Base-by-base conservation (phyloP, 2,329 filamentous ascomycete species). In the Aspergillus thermomutatus region DNA sequence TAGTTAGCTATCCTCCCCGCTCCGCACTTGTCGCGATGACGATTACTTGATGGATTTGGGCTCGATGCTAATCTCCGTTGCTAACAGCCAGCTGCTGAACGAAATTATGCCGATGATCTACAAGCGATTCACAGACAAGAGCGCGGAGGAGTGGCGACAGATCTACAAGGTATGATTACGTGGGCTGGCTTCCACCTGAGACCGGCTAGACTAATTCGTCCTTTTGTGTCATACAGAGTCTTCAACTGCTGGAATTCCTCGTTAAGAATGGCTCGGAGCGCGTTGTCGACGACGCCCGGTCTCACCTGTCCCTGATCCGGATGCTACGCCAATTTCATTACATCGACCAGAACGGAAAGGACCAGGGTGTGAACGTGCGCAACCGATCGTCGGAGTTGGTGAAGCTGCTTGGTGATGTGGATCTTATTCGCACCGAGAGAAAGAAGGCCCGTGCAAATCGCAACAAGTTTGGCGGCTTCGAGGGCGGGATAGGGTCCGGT, bases 31-130 rank as follows among this genome's bases (percentile, higher is more conserved):
- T 43, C 11, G 51, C 4, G 31, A 21, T 34, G 28, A 17, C 28
- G 11, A 50, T 14, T 40, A 37, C 34, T 51, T 19, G 23, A 11
- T 31, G 41, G n/a, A 25, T 17, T 17, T 41, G 14, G 9, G 23
- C 41, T 23, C 49, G 41, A 57, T 56, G 54, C 61, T 60, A 55
- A 65, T 53, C 27, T 54, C 60, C 7, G 23, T 59, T 40, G n/a
- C 17, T 23, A 53, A 56, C 71, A 97, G 93, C 74, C 92, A 96
- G 86, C 86, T 92, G 52, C 86, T 99, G 56, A 97, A 97, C 76
- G 94, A 99, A 77, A 97, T 99, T 73, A 99, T 99, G 94, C 94
- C 94, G 64, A 94, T 99, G 91, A 96, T 99, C 72, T 99, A 99
- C 81, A 94, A 95, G 71, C 90, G 94, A 63, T 99, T 99, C 76